Evolutionary conservation across 345 rosid species (phyloP).

Genomic region (Salix dunnii): DNA sequence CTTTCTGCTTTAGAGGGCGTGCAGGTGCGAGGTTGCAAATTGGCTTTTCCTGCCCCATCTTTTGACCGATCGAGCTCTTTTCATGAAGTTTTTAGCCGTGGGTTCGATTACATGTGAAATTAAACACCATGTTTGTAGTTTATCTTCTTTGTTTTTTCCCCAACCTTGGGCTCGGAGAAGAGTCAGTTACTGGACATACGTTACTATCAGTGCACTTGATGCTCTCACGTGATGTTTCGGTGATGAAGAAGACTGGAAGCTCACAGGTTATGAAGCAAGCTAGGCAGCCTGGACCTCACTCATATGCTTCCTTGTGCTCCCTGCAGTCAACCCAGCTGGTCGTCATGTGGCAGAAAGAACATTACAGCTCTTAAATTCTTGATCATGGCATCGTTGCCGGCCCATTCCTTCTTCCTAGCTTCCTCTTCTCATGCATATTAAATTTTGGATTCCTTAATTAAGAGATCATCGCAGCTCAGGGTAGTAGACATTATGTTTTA

Average conservation of each 20-base stretch:
- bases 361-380: constrained; percentile 5
- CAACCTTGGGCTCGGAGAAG: constrained; percentile 10
- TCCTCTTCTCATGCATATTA: background rate
- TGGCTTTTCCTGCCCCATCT: constrained; percentile 6
- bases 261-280: background rate
- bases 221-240: background rate
- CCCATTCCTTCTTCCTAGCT: background rate
- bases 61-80: constrained; percentile 12
- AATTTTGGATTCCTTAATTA: too few species aligned
- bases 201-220: background rate
- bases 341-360: constrained; percentile 2
- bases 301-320: background rate
- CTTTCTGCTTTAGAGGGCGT: background rate
- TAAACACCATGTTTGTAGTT: background rate
- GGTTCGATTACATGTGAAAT: background rate
- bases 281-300: background rate
- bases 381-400: background rate
- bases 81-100: background rate
- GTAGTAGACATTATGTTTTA: too few species aligned
- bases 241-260: background rate
- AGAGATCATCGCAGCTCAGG: too few species aligned
- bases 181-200: constrained; percentile 5
- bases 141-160: background rate
- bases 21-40: background rate
- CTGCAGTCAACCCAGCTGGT: background rate